These are phyloP conservation scores for Akanthomyces dipterigenus DNA, from an alignment of 2,329 filamentous ascomycete genomes.

Conservation along the genomic window DNA sequence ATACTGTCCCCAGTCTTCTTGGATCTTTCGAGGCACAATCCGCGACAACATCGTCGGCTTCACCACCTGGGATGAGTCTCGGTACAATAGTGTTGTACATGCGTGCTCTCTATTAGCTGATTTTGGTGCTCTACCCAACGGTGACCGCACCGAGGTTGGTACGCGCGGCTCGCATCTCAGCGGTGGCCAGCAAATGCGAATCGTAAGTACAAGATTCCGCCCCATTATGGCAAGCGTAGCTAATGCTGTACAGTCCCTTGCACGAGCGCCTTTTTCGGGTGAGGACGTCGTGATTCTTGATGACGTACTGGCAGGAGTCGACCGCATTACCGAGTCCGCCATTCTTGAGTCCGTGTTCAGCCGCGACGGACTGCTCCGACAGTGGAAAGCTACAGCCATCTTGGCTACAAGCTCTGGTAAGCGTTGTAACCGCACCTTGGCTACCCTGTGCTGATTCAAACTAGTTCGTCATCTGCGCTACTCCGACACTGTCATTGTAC, in stretches of 20 bases:
- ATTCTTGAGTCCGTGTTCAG: conserved; percentile 31
- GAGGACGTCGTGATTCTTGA: conserved; percentile 24
- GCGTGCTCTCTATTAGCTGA: conserved; percentile 17
- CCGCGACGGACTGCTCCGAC: conserved; percentile 22
- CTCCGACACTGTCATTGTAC: conserved; percentile 20
- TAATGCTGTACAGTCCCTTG: conserved; percentile 14
- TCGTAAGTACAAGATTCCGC: conserved; percentile 14
- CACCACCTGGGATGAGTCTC: conserved; percentile 14
- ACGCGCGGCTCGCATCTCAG: conserved; percentile 20
- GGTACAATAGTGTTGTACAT: conserved; percentile 18
- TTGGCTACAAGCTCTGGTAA: conserved; percentile 23
- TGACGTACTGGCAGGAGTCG: conserved; percentile 29
- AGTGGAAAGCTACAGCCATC: conserved; percentile 19
- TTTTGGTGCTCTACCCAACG: conserved; percentile 17
- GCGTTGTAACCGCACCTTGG: neutral
- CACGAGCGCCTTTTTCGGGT: conserved; percentile 21
- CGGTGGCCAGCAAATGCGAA: conserved; percentile 22
- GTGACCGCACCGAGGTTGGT: conserved; percentile 19
- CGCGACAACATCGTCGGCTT: conserved; percentile 20
- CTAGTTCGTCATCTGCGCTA: conserved; percentile 18
- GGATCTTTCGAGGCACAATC: conserved; percentile 20
- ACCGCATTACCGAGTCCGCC: conserved; percentile 30
- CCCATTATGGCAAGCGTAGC: neutral
- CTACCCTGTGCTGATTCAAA: neutral
- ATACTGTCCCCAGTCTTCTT: conserved; percentile 21